Evolutionary conservation across 2,329 filamentous ascomycete genomes (phyloP), one percentile per base, ranked within the genome.

Genomic region (Stachybotrys chartarum): DNA sequence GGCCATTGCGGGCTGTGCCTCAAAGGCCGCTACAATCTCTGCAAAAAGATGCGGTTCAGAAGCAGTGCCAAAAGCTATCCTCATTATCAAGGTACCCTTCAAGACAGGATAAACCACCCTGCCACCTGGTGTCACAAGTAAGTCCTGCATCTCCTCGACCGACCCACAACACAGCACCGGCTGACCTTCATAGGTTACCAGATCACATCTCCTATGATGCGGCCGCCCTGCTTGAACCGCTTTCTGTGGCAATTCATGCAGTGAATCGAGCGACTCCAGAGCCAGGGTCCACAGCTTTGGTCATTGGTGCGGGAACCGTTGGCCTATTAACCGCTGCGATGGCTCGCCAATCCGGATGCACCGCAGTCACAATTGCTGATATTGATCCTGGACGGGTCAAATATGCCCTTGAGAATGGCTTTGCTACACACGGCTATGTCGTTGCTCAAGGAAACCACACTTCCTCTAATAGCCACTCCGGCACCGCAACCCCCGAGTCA

Each of bases 241-340:
- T 86, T 5, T 83, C 81, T 0, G 83, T 86, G 24, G 82, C 81
- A 18, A 80, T 85, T 51, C 83, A 85, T 61, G 80, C 82, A 5
- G 72, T 84, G 55, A 83, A 84, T 63, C 75, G 83, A 39, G 80
- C 81, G 12, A 69, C 65, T 32, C 77, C 77, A 3, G 67, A 74
- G 10, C 75, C 80, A 1, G 80, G 80, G 7, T 81, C 80, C 4
- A 80, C 78, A 2, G 80, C 81, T 5, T 70, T 87, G n/a, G 78
- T 87, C 31, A 78, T 86, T n/a, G 84, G 84, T 16, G 82, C 83
- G 11, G 84, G 84, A 16, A 80, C 84, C 1, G 79, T 87, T 32
- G 84, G 84, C 1, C 71, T 87, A 3, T 72, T 87, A 49, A 84
- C 81, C 12, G 82, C 83, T 5, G 82, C 81, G 18, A 84, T 86